Percentiles rank a stretch among this genome's conserved stretches.
Evolutionary conservation across 176 grass and related monocot species (phyloP).

Genomic region (Aegilops longissima): DNA sequence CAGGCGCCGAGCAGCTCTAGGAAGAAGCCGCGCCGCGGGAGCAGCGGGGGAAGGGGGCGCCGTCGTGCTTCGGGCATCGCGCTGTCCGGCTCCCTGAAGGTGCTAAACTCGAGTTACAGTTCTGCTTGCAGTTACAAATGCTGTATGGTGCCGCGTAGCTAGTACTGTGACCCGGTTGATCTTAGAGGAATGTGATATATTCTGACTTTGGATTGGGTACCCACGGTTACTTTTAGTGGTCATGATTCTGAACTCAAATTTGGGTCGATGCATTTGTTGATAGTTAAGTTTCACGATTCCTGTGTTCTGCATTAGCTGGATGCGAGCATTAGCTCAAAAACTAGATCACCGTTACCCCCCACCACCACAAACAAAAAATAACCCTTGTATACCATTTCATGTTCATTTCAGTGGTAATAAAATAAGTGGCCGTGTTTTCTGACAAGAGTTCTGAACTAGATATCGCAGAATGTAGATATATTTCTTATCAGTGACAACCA

Average conservation of each 20-base stretch:
- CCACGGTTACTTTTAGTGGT: neutral
- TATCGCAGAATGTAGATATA: neutral
- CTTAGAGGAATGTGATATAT: neutral
- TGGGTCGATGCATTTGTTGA: neutral
- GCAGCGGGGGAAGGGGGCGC: slow-evolving; percentile 31
- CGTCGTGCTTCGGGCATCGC: neutral
- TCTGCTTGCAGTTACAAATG: neutral
- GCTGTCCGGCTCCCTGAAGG: slow-evolving; percentile 34
- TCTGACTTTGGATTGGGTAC: neutral
- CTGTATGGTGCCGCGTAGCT: neutral
- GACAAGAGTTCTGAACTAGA: neutral
- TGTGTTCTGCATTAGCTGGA: neutral
- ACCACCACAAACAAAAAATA: no score
- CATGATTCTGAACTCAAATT: neutral
- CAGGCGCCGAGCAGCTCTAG: slow-evolving; percentile 14
- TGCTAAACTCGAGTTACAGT: neutral
- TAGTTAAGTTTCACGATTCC: neutral
- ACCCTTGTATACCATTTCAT: neutral
- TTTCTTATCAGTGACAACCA: neutral
- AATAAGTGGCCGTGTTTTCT: neutral
- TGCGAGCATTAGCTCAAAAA: neutral
- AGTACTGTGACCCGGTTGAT: neutral
- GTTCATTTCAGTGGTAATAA: neutral
- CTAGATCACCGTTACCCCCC: neutral
- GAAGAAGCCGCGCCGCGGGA: slow-evolving; percentile 41